These are phyloP conservation scores for Stromatinia cepivora DNA, from an alignment of 2,329 filamentous ascomycete species.

Conservation along the genomic window DNA sequence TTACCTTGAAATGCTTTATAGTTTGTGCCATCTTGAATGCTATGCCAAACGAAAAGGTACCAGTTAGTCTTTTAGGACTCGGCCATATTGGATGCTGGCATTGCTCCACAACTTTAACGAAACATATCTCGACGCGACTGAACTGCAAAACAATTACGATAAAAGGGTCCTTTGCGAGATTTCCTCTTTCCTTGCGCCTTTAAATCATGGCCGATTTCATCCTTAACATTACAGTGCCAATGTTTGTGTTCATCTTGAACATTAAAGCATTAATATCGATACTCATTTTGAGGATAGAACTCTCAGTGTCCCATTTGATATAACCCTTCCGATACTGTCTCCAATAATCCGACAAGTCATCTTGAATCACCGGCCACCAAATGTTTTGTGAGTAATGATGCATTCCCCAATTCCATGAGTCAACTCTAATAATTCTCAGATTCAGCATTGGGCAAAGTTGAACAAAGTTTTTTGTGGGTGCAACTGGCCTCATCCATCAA, in stretches of 20 bases:
- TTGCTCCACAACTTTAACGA: not conserved
- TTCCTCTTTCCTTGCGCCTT: not conserved
- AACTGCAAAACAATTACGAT: not conserved
- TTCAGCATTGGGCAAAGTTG: too few relatives aligned
- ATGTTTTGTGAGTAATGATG: not conserved
- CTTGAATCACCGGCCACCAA: not conserved
- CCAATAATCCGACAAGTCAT: too few relatives aligned
- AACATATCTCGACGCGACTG: not conserved
- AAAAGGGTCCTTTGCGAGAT: not conserved
- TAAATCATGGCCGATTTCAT: too few relatives aligned
- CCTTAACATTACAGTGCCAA: too few relatives aligned
- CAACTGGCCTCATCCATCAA: not conserved
- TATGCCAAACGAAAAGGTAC: not conserved
- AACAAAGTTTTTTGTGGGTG: too few relatives aligned
- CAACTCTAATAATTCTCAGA: not conserved
- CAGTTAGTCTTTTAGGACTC: not conserved
- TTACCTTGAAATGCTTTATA: not conserved
- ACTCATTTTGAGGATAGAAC: too few relatives aligned
- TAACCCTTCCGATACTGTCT: too few relatives aligned
- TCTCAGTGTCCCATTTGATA: too few relatives aligned
- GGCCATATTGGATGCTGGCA: not conserved
- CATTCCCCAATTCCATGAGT: not conserved
- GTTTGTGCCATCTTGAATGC: not conserved
- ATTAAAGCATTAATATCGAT: not conserved
- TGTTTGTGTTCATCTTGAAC: too few relatives aligned